Evolutionary conservation across 1,139 yeast species (phyloP).

Genomic region (Groenewaldozyma sp.): DNA sequence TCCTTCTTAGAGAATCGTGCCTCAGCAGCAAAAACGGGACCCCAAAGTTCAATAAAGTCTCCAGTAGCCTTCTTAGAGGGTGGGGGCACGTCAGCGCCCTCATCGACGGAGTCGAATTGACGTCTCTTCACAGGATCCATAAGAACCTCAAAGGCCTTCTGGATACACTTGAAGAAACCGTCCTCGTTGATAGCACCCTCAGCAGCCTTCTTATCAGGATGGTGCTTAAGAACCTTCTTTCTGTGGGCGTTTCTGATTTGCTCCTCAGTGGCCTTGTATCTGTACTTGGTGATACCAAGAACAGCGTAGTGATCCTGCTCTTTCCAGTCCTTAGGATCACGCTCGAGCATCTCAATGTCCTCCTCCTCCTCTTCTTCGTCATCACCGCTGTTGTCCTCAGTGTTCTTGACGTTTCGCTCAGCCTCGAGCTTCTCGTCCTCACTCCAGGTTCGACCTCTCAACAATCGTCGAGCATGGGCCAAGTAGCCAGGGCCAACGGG

Average conservation of each 20-base stretch:
- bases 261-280: constrained; percentile 86
- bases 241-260: constrained; percentile 96
- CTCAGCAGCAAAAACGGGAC: constrained; percentile 84
- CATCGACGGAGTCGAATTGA: constrained; percentile 94
- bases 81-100: constrained; percentile 84
- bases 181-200: constrained; percentile 87
- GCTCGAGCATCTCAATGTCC: constrained; percentile 58
- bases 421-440: constrained; percentile 94
- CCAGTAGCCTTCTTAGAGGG: constrained; percentile 39
- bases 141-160: constrained; percentile 88
- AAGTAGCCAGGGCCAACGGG: constrained; percentile 95
- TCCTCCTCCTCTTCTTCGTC: constrained; percentile 79
- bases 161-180: constrained; percentile 96
- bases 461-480: constrained; percentile 93
- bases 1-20: constrained; percentile 84
- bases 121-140: constrained; percentile 78
- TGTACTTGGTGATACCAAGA: constrained; percentile 81
- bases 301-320: constrained; percentile 94
- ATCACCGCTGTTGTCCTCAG: constrained; percentile 62
- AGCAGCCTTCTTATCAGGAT: constrained; percentile 94
- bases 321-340: constrained; percentile 98
- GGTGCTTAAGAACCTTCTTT: constrained; percentile 92
- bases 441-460: constrained; percentile 98
- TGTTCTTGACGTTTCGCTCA: constrained; percentile 68
- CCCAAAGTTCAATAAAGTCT: constrained; percentile 89